Evolutionary conservation across 1,284 basidiomycete genomes (phyloP), one percentile per base, ranked within the genome.

Genomic region (Trametes pubescens): DNA sequence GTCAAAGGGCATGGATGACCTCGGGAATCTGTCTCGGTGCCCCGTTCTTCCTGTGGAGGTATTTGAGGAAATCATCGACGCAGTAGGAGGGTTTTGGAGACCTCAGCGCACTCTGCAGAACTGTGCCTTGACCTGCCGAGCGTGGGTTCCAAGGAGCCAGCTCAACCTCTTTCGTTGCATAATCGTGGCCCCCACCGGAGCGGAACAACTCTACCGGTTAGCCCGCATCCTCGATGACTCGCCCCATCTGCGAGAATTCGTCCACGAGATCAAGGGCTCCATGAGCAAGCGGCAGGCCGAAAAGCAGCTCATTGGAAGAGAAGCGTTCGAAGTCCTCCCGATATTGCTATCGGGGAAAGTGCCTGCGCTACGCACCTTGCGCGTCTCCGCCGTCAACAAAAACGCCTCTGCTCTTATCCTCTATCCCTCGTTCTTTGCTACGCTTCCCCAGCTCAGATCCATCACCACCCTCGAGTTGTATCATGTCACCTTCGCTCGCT

Each of bases 41-140:
- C 48, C 46, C 13, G 26, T 35, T 37, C 51, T 72, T 9, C 69
- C 69, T 5, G 62, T 65, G 40, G 69, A 71, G 43, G 37, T 73
- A 22, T 65, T 61, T 37, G 67, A 71, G 16, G 65, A 62, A 22
- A 69, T 72, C 55, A 71, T 73, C 60, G 70, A 71, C 57, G 51
- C 56, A 61, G 35, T 61, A 55, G 61, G 52, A 54, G 22, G 67
- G 67, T 55, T 29, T 35, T 14, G 57, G 29, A 8, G 43, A 22
- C 21, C 43, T 18, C 43, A 22, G 21, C 43, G 18, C n/a, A 56
- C 62, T 9, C 54, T 71, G n/a, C 62, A 61, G 43, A 62, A 38
- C 18, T 72, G 70, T 49, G 63, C 65, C 8, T 67, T 72, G n/a
- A 61, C 65, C 13, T 72, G 66, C 60, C 59, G 56, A 22, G 40